These are phyloP conservation scores for Talaromyces sp. DNA, from an alignment of 2,329 filamentous ascomycete species.

Conservation along the genomic window DNA sequence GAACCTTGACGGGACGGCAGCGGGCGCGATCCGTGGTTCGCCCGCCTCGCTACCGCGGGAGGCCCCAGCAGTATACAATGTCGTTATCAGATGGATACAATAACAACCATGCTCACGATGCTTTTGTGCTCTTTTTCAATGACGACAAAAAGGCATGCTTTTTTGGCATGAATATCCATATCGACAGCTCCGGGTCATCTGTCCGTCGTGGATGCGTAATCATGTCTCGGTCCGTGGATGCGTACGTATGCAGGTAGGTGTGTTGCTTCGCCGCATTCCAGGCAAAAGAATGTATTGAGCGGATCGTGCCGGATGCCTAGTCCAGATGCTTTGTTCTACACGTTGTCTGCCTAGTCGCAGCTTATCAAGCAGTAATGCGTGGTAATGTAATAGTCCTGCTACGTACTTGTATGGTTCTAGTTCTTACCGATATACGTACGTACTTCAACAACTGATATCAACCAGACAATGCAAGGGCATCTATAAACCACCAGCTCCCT, in stretches of 20 bases:
- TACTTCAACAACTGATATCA: not conserved
- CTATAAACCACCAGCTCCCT: not conserved
- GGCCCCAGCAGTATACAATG: not conserved
- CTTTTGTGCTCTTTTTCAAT: not conserved
- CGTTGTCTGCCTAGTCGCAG: not conserved
- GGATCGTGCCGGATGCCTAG: constrained; percentile 2
- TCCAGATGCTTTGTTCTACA: not conserved
- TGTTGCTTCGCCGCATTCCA: constrained; percentile 1
- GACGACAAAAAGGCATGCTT: not conserved
- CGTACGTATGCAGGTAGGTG: not conserved
- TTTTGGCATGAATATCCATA: not conserved
- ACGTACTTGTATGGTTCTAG: no score
- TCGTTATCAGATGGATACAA: no score
- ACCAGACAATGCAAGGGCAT: not conserved
- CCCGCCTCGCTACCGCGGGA: not conserved
- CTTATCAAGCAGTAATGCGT: not conserved
- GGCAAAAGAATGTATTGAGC: not conserved
- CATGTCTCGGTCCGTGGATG: not conserved
- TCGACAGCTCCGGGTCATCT: not conserved
- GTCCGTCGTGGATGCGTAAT: not conserved
- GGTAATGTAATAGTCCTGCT: no score
- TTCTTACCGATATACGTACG: no score
- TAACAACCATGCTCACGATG: not conserved
- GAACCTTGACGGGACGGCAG: constrained; percentile 9
- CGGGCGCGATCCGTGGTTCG: constrained; percentile 4